Evolutionary conservation across 305 asterid species (phyloP).

Genomic region (Ilex paraguariensis): DNA sequence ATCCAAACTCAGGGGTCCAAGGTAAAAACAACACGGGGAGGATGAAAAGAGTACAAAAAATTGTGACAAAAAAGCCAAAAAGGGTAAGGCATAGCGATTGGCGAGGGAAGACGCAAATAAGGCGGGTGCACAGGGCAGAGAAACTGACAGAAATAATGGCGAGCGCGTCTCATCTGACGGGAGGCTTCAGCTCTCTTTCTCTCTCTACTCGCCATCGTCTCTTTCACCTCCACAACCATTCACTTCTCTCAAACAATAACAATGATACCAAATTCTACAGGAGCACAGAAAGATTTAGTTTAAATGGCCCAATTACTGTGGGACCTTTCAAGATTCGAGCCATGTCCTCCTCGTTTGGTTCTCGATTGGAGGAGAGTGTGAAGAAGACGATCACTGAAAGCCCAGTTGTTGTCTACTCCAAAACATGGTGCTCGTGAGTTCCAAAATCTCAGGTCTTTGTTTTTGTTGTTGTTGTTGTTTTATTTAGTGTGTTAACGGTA

Average conservation of each 20-base stretch:
- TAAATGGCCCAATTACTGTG: conserved; percentile 12
- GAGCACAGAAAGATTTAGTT: conserved; percentile 14
- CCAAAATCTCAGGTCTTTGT: neutral
- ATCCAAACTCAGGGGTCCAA: no score
- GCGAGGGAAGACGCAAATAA: no score
- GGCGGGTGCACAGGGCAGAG: neutral
- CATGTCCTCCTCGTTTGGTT: conserved; percentile 55
- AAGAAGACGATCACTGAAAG: conserved; percentile 46
- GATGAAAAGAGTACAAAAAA: no score
- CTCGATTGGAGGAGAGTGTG: conserved; percentile 55
- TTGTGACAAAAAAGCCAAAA: no score
- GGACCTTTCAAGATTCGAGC: conserved; percentile 36
- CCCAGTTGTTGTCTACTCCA: conserved; percentile 86
- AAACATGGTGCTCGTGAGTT: conserved; percentile 87
- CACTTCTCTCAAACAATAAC: no score
- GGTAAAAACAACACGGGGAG: no score
- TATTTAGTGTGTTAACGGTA: no score
- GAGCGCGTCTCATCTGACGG: conserved; percentile 26
- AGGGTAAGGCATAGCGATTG: no score
- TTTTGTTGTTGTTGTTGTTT: neutral
- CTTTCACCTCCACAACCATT: conserved; percentile 11
- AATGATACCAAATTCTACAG: neutral
- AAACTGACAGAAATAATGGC: conserved; percentile 24
- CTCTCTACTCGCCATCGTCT: conserved; percentile 17
- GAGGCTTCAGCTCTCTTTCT: conserved; percentile 24